phyloP scores from a whole-genome alignment of 768 basidiomycete species.

The Hericium erinaceus region DNA sequence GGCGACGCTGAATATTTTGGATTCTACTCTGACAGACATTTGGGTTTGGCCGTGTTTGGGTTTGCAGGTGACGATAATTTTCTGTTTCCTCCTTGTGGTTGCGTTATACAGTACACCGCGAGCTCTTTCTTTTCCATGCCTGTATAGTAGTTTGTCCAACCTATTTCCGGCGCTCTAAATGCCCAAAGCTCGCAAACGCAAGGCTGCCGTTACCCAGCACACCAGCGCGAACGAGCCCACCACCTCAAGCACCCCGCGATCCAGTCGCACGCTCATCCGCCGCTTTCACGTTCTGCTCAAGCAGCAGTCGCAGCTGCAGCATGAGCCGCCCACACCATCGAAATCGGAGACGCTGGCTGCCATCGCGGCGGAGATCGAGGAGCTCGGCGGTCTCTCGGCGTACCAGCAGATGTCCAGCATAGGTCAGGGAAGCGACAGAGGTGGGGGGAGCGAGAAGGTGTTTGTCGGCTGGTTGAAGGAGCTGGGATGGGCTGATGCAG shows the following conservation, averaged over 20 bases:
- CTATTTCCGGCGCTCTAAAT: not conserved
- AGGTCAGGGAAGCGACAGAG: constrained; percentile 74
- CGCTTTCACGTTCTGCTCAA: constrained; percentile 77
- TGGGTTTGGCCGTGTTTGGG: too few species aligned
- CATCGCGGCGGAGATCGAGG: constrained; percentile 53
- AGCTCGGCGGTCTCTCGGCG: constrained; percentile 65
- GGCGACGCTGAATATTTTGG: too few species aligned
- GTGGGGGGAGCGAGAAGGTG: constrained; percentile 82
- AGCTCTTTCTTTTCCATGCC: too few species aligned
- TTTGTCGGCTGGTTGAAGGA: constrained; percentile 69
- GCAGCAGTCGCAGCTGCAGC: constrained; percentile 45
- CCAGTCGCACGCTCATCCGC: constrained; percentile 68
- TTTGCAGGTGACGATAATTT: too few species aligned
- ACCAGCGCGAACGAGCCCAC: constrained; percentile 7
- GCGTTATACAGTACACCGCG: too few species aligned
- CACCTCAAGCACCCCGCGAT: constrained; percentile 44
- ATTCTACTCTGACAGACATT: too few species aligned
- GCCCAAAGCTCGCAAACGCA: not conserved
- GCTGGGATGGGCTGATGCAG: constrained; percentile 20
- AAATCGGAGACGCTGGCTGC: constrained; percentile 30
- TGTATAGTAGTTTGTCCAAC: too few species aligned
- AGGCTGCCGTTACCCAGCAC: not conserved
- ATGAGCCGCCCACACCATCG: constrained; percentile 11
- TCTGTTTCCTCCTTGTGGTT: too few species aligned
- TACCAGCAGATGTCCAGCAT: constrained; percentile 81